Evolutionary conservation across 1,139 yeast species (phyloP), one percentile per base, ranked within the genome.

Genomic region (Sugiyamaella novakii): DNA sequence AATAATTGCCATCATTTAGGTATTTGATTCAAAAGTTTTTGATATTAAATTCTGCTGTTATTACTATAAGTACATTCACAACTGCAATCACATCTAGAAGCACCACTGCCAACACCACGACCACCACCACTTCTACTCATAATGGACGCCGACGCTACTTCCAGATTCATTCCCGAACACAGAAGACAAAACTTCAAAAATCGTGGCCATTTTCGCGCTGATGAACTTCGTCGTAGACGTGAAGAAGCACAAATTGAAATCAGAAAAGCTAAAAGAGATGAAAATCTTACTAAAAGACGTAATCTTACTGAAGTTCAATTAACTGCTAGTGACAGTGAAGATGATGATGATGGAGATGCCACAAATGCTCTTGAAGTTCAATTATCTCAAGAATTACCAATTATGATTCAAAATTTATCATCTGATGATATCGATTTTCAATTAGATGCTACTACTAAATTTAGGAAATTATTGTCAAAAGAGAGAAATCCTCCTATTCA

Each of bases 401-500:
- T 75, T 59, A 85, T 91, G 95, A 78, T 91, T 70, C 85, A 82
- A 59, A 83, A 84, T 70, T 83, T 92, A 61, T 80, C 79, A 58
- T 84, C 95, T 18, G 75, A 77, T 53, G 89, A 87, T 62, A 79
- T 87, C 59, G 95, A 88, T 62, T 78, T 77, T 56, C 96, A 88
- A 69, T 75, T 92, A 61, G 84, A 81, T 46, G 96, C 98, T 43
- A 91, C 98, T 33, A 84, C 89, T 55, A 87, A 87, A 67, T 91
- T 92, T 71, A 82, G 98, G 73, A 96, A 92, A 71, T 83, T 91
- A 49, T 77, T 92, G 61, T 87, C 96, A 46, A 84, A 95, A 66
- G 98, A 92, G 71, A 88, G 85, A 68, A 88, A 89, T 68, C 98
- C 98, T n/a, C 98, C 98, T 47, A 92, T 92, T 63, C 94, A 89